Conservation (phyloP, 768 basidiomycete genomes). For the Nidula microcarpa region DNA sequence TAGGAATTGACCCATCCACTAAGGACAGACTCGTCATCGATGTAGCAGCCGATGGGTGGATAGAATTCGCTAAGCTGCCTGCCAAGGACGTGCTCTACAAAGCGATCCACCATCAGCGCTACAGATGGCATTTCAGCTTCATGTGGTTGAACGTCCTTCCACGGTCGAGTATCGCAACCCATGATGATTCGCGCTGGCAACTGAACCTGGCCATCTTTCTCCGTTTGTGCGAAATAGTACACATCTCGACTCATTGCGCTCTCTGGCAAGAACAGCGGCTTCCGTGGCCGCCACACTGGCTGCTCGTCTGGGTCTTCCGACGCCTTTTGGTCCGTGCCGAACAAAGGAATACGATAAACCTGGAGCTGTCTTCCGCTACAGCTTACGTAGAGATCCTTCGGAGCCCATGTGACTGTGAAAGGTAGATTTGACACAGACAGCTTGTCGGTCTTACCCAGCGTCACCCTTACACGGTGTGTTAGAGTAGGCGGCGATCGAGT, state of each 20-base stretch:
- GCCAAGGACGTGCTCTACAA: neutral
- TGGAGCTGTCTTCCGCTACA: neutral
- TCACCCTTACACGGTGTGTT: conserved; percentile 6
- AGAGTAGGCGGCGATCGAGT: conserved; percentile 10
- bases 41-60: neutral
- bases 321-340: neutral
- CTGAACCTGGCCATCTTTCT: neutral
- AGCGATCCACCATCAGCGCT: neutral
- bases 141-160: neutral
- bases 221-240: neutral
- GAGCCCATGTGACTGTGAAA: neutral
- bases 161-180: neutral
- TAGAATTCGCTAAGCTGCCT: neutral
- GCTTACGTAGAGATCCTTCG: neutral
- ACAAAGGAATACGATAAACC: neutral
- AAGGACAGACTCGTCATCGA: neutral
- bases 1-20: conserved; percentile 1
- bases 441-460: neutral
- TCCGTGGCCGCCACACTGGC: neutral
- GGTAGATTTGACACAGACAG: neutral
- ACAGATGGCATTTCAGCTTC: neutral
- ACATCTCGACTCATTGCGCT: neutral
- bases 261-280: neutral
- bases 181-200: neutral
- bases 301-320: neutral